A percentile compares a stretch with the other conserved stretches of the same genome.
phyloP scores from a whole-genome alignment of 305 asterid species.

The Fraxinus platypoda region DNA sequence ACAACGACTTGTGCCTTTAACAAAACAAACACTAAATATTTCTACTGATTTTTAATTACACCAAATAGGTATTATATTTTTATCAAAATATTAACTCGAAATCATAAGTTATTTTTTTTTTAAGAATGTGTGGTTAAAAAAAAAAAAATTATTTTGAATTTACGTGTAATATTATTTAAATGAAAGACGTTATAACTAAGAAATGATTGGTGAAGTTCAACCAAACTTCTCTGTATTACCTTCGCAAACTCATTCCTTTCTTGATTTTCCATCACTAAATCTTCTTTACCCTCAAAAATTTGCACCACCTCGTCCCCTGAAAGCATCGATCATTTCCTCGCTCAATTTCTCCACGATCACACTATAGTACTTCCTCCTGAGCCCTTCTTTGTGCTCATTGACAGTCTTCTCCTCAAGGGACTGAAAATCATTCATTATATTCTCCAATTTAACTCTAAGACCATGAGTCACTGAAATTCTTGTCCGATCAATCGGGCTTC shows the following conservation, averaged over 20 bases:
- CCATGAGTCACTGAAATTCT: slow-evolving; percentile 67
- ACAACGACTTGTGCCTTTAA: no score
- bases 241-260: slow-evolving; percentile 58
- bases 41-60: no score
- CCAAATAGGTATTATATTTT: no score
- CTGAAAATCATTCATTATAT: slow-evolving; percentile 66
- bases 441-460: slow-evolving; percentile 51
- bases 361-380: slow-evolving; percentile 42
- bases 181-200: neutral
- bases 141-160: no score
- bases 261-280: slow-evolving; percentile 40
- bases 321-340: slow-evolving; percentile 46
- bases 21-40: no score
- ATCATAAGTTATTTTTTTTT: no score
- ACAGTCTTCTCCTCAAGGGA: slow-evolving; percentile 48
- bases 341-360: slow-evolving; percentile 47
- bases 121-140: no score
- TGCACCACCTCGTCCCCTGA: no score
- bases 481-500: slow-evolving; percentile 57
- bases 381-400: slow-evolving; percentile 54
- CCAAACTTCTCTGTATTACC: slow-evolving; percentile 65
- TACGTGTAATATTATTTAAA: no score
- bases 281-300: no score
- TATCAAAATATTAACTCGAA: no score
- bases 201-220: slow-evolving; percentile 49